Conservation (phyloP, 2,329 filamentous ascomycete species). For the Hypoxylon rubiginosum region DNA sequence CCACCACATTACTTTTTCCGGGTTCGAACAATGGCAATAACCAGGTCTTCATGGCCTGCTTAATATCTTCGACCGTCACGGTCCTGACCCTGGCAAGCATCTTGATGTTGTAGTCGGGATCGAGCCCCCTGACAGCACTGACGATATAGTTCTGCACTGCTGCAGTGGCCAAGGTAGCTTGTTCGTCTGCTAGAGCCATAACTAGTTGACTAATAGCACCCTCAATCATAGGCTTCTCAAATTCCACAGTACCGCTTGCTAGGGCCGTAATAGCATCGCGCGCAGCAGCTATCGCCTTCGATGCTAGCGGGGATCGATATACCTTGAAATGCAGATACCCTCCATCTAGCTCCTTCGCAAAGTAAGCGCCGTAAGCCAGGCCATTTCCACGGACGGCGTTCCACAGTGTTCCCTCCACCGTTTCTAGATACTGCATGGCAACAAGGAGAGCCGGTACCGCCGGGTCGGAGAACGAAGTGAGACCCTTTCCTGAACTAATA, state of each 20-base stretch:
- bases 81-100: slow-evolving; percentile 82
- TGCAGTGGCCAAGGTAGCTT: slow-evolving; percentile 85
- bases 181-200: slow-evolving; percentile 86
- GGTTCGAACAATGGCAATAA: slow-evolving; percentile 86
- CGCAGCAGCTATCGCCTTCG: slow-evolving; percentile 85
- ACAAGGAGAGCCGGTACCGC: slow-evolving; percentile 87
- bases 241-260: slow-evolving; percentile 75
- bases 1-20: slow-evolving; percentile 83
- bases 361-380: slow-evolving; percentile 89
- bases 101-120: slow-evolving; percentile 81
- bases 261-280: slow-evolving; percentile 81
- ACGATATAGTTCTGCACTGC: slow-evolving; percentile 87
- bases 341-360: slow-evolving; percentile 81
- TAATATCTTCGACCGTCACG: slow-evolving; percentile 83
- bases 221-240: slow-evolving; percentile 87
- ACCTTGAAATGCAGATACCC: slow-evolving; percentile 87
- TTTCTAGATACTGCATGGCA: slow-evolving; percentile 89
- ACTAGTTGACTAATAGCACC: slow-evolving; percentile 93
- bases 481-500: slow-evolving; percentile 79
- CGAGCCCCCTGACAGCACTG: slow-evolving; percentile 81
- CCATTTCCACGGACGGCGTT: slow-evolving; percentile 92
- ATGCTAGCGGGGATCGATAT: slow-evolving; percentile 90
- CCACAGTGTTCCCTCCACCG: slow-evolving; percentile 95
- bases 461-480: slow-evolving; percentile 81
- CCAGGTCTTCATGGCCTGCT: slow-evolving; percentile 77